A percentile compares a stretch with the other conserved stretches of the same genome.
Evolutionary conservation across 441 rosid genomes (phyloP).

Genomic region (Sinapis alba): DNA sequence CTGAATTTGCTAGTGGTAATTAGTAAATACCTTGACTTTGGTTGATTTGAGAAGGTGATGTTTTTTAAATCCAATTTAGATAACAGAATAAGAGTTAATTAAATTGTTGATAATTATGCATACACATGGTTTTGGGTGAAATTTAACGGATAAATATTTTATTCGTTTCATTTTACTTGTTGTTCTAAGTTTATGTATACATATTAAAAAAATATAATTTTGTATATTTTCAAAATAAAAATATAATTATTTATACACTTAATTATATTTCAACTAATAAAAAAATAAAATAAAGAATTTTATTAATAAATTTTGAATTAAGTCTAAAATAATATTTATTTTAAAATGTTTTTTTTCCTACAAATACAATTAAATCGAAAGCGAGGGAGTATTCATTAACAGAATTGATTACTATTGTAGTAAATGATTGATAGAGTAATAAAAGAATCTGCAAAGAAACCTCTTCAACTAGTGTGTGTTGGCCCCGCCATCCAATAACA

Average conservation of each 20-base stretch:
- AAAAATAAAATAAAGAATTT: too few relatives aligned
- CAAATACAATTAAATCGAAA: too few relatives aligned
- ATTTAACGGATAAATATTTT: not conserved
- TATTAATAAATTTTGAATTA: too few relatives aligned
- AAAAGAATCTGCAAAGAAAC: slow-evolving; percentile 14
- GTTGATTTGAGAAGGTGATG: not conserved
- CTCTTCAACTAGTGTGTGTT: slow-evolving; percentile 24
- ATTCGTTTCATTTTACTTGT: too few relatives aligned
- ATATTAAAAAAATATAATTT: too few relatives aligned
- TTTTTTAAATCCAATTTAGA: not conserved
- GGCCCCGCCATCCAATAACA: slow-evolving; percentile 10
- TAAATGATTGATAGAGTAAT: not conserved
- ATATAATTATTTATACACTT: too few relatives aligned
- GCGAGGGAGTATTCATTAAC: not conserved
- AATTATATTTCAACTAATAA: too few relatives aligned
- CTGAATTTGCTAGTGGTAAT: not conserved
- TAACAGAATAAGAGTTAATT: not conserved
- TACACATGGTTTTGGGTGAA: not conserved
- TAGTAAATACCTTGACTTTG: slow-evolving; percentile 15
- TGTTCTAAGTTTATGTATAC: too few relatives aligned
- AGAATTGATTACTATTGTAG: not conserved
- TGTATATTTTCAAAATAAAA: too few relatives aligned
- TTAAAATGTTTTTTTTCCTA: too few relatives aligned
- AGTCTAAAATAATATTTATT: too few relatives aligned
- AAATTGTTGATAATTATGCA: not conserved